Base-by-base conservation (phyloP, 1,139 yeast genomes). In the Yamadazyma buinensis region DNA sequence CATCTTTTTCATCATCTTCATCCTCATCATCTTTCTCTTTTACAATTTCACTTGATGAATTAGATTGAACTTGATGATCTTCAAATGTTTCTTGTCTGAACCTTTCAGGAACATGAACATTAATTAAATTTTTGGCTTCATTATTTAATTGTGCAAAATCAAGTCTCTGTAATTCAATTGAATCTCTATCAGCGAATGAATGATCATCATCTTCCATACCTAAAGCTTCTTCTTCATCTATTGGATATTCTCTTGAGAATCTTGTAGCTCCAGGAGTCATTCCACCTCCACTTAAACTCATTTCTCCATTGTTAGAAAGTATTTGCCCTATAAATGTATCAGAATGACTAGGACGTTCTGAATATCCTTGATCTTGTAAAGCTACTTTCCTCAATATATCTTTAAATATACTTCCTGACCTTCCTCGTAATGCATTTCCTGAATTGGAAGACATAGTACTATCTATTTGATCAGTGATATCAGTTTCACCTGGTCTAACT, bases 241-340 rank as follows among this genome's bases (percentile, higher is more conserved):
- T 41, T 0, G 42, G 39, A 13, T 42, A 46, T 15, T 54, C 64
- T 15, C 51, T 37, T 4, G 54, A 44, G 6, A 31, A 28, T 15
- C 47, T 45, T 1, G 62, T 39, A 2, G 70, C 75, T 1, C 74
- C 75, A 0, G 75, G 74, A 0, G 55, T 60, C 41, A 68, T 44
- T 0, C 74, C 75, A 10, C 74, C 74, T 3, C 72, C 72, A 30
- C 67, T 48, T 20, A 64, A 37, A 1, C 66, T 57, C 4, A 52
- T 51, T 11, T 45, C 44, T 15, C 52, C 53, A 23, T 49, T 52
- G 8, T 55, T 51, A 34, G 56, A 47, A 23, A 67, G 46, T 3
- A 69, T 63, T 23, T 61, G 49, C 2, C 73, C 74, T 29, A 69
- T 48, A 35, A 69, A 66, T 0, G 72, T 57, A 37, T 69, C 74